Percentiles rank a stretch among this genome's conserved stretches.
Evolutionary conservation across 1,284 basidiomycete genomes (phyloP).

Genomic region (Pascua guehoae): DNA sequence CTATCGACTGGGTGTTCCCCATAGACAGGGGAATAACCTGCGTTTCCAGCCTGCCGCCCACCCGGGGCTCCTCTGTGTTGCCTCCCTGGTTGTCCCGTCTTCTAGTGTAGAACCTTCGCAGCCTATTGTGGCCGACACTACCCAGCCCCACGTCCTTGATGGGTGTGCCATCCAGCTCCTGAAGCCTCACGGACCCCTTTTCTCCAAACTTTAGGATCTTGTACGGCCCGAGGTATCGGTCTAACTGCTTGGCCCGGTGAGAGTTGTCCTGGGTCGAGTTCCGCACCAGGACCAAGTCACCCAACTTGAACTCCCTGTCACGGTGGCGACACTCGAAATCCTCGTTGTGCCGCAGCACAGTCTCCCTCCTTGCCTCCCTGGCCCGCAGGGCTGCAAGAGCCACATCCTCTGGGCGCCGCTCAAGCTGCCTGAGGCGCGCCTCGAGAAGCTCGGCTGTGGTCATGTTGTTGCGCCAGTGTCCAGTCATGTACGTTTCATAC

Average conservation of each 20-base stretch:
- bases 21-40: no score
- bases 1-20: no score
- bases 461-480: background rate
- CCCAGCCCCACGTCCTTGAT: background rate
- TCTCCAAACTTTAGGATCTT: background rate
- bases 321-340: no score
- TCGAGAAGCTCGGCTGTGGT: constrained; percentile 1
- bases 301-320: background rate
- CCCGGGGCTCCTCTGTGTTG: no score
- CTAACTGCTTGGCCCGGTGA: background rate
- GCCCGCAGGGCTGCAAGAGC: no score
- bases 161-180: constrained; percentile 1
- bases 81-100: no score
- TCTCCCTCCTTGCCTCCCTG: no score
- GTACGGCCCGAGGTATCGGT: constrained; percentile 4
- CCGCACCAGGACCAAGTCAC: constrained; percentile 1
- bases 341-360: no score
- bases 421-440: background rate
- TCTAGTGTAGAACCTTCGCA: background rate
- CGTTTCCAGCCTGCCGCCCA: no score
- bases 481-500: background rate
- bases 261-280: constrained; percentile 2
- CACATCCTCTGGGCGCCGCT: no score
- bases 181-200: background rate
- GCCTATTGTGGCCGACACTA: background rate